These are phyloP conservation scores for Kwoniella sp. DNA, from an alignment of 768 basidiomycete species.

Conservation along the genomic window DNA sequence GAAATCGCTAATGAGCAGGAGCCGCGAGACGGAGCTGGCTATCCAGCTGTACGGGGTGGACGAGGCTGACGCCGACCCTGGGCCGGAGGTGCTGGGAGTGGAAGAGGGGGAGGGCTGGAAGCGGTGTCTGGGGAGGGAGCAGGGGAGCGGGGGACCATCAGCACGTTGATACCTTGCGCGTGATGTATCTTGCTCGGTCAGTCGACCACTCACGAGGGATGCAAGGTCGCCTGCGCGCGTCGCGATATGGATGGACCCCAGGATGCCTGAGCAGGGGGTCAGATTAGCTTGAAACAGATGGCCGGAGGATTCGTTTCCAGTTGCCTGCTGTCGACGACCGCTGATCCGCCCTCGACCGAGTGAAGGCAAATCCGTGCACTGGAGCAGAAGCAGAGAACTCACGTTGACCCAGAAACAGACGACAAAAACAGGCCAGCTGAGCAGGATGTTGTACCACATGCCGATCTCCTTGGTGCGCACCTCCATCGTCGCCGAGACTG, in stretches of 20 bases:
- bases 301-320: neutral
- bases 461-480: constrained; percentile 32
- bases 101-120: constrained; percentile 29
- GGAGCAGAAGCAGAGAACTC: too few species aligned
- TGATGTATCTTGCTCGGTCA: too few species aligned
- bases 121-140: constrained; percentile 26
- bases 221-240: constrained; percentile 37
- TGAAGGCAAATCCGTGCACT: too few species aligned
- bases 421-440: constrained; percentile 46
- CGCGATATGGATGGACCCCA: constrained; percentile 45
- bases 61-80: constrained; percentile 6
- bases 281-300: too few species aligned
- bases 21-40: constrained; percentile 19
- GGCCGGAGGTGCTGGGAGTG: constrained; percentile 17
- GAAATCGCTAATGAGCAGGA: constrained; percentile 47
- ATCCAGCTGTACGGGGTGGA: constrained; percentile 19
- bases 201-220: constrained; percentile 40
- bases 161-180: too few species aligned
- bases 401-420: constrained; percentile 49
- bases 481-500: constrained; percentile 16
- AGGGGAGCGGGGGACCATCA: too few species aligned
- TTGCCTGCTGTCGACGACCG: too few species aligned
- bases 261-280: constrained; percentile 17
- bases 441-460: constrained; percentile 44
- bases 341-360: too few species aligned